These are phyloP conservation scores for Fusarium tuaranense DNA, from an alignment of 2,329 filamentous ascomycete species.

Conservation along the genomic window DNA sequence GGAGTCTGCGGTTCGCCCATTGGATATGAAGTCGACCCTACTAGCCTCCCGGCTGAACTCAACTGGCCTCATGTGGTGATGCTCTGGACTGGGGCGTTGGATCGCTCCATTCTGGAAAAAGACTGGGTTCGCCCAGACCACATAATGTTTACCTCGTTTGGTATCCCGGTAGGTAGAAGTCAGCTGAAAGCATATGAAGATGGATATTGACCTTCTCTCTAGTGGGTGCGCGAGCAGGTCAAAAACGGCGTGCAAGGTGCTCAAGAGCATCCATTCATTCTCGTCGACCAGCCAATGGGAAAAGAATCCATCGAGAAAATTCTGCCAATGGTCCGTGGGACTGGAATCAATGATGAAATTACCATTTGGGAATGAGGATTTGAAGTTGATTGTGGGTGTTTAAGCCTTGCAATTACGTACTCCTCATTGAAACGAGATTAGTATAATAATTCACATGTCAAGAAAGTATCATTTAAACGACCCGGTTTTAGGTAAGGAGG, in stretches of 20 bases:
- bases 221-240: background rate
- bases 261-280: background rate
- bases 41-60: background rate
- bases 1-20: background rate
- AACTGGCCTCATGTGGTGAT: conserved; percentile 4
- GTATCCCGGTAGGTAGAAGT: background rate
- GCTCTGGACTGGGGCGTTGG: background rate
- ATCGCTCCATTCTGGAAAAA: background rate
- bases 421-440: background rate
- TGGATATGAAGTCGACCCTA: background rate
- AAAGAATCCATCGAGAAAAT: background rate
- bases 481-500: background rate
- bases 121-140: background rate
- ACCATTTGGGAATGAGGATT: background rate
- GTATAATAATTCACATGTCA: background rate
- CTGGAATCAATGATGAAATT: background rate
- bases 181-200: background rate
- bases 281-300: background rate
- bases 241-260: background rate
- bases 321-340: background rate
- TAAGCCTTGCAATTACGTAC: background rate
- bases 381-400: background rate
- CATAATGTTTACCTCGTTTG: background rate
- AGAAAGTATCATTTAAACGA: background rate
- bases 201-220: background rate